These are phyloP conservation scores for Solanum pinnatisectum DNA, from an alignment of 257 asterid genomes.

Conservation along the genomic window DNA sequence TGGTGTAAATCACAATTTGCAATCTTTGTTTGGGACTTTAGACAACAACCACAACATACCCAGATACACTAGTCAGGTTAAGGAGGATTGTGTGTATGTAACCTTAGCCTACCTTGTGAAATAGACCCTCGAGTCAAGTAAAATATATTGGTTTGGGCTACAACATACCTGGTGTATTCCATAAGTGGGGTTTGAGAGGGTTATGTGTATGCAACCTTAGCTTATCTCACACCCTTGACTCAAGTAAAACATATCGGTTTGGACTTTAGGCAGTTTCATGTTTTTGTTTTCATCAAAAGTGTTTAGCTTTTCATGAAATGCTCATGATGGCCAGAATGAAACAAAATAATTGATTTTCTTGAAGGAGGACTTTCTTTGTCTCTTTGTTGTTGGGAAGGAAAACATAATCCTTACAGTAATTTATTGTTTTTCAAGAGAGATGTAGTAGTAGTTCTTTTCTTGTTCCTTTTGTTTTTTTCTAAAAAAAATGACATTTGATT, in stretches of 20 bases:
- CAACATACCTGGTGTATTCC: background rate
- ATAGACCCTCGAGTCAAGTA: background rate
- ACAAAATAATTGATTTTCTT: background rate
- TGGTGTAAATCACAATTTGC: background rate
- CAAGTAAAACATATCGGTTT: background rate
- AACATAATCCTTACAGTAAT: background rate
- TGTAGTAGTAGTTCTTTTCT: too few relatives aligned
- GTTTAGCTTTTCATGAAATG: background rate
- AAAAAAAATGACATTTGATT: background rate
- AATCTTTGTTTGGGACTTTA: background rate
- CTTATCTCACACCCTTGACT: background rate
- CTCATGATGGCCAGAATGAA: background rate
- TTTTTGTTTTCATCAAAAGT: background rate
- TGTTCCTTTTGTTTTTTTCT: background rate
- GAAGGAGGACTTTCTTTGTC: background rate
- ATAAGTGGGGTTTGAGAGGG: background rate
- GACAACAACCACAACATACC: background rate
- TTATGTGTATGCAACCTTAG: background rate
- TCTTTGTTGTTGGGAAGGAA: background rate
- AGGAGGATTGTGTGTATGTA: background rate
- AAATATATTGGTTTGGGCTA: background rate
- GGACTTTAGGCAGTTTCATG: background rate
- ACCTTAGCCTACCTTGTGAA: background rate
- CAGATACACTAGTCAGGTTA: background rate
- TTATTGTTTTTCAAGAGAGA: background rate